Evolutionary conservation across 345 rosid genomes (phyloP), one percentile per base, ranked within the genome.

Genomic region (Hibiscus syriacus): DNA sequence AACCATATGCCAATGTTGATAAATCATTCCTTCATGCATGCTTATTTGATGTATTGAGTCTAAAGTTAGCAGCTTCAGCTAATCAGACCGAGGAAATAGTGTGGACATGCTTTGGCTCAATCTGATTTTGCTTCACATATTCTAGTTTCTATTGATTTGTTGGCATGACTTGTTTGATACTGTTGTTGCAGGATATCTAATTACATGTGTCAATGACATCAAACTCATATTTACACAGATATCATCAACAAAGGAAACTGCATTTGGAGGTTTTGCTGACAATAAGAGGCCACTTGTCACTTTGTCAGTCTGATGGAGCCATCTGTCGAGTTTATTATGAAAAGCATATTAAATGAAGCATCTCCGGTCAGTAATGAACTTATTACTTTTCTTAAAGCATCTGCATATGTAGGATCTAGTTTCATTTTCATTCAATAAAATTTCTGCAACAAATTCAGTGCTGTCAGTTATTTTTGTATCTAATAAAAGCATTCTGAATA

Each of bases 241-340:
- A 56, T 68, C 81, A 58, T 80, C 82, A 69, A 56, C 58, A 43
- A 80, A 80, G 72, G 87, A 80, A 68, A 64, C 70, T 2, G 50
- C 53, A 58, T 55, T 29, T 73, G 76, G 87, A 61, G 66, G 71
- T 79, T 74, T 74, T 71, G 45, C 70, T 11, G 84, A 80, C 65
- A 76, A 80, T 71, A 82, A 43, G 67, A 85, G 76, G 72, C 66
- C 80, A 78, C 84, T 85, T 70, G 78, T n/a, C n/a, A n/a, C n/a
- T n/a, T n/a, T n/a, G n/a, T 86, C 76, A 79, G 70, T 72, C 76
- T 90, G 84, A 82, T 92, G 78, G 98, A 90, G 71, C 97, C 98
- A 67, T 71, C 92, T 38, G 78, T 92, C 64, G 92, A 87, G 74
- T 83, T 86, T 74, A 74, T 84, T 63, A 72, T 88, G 84, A 86